Base-by-base conservation (phyloP, 2,329 filamentous ascomycete species). In the Penicillium psychrosexuale region DNA sequence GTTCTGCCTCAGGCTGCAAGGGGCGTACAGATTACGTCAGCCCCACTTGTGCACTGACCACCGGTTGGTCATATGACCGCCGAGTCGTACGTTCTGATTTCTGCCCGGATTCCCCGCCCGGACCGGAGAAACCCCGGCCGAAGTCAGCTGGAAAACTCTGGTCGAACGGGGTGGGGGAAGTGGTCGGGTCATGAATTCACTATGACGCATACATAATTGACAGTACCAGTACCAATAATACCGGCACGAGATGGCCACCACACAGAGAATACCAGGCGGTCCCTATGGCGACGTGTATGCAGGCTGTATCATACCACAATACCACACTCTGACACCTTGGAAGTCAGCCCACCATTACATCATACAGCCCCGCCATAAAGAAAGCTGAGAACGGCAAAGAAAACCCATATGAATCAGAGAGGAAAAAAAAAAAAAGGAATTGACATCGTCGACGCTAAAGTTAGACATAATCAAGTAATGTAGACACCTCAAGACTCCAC, bases 341-440 rank as follows among this genome's bases (percentile, higher is more conserved):
- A 19, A 42, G 34, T 53, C 57, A 61, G 56, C 61, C 53, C 61
- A 54, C 56, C 53, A 61, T 65, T 65, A 65, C 63, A 63, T 65
- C 63, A 65, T 62, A 39, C n/a, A 60, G 58, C 61, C 63, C 63
- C 62, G 53, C 62, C 62, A 57, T 53, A 59, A 55, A 56, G 49
- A 48, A 51, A 38, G 12, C 17, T 15, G 28, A 51, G 47, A 39
- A 47, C 43, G 28, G 31, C 24, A 38, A 48, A 34, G 38, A 50
- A 50, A 11, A 15, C 3, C 5, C 22, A 28, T 8, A 33, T 31
- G 34, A 46, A 46, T 31, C 22, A 24, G 8, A 28, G 9, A 24
- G 22, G 19, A 22, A 24, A 24, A 24, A 15, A 30, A 28, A 51
- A 37, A 28, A 33, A 36, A 40, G 8, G 38, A 55, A 60, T 59